Evolutionary conservation across 257 asterid genomes (phyloP).

Genomic region (Solanum piurae): DNA sequence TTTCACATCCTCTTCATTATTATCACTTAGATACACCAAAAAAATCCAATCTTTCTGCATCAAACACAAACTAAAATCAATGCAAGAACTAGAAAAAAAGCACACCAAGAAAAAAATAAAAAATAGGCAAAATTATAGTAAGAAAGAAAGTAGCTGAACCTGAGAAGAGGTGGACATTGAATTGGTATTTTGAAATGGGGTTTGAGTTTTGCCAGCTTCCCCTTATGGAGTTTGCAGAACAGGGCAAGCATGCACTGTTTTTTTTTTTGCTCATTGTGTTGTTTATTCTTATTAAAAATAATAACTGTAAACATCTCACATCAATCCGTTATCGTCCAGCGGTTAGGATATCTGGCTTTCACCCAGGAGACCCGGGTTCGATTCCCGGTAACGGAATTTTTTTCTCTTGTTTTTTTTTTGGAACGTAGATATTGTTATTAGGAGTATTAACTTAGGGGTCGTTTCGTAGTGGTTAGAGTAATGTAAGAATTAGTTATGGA

Average conservation of each 20-base stretch:
- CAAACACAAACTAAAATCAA: not conserved
- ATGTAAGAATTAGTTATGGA: no score
- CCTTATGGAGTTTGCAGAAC: not conserved
- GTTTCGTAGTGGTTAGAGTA: no score
- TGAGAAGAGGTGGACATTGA: not conserved
- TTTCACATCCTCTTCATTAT: conserved; percentile 38
- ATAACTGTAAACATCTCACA: no score
- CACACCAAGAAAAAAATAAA: not conserved
- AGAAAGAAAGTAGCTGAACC: not conserved
- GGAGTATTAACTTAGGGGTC: no score
- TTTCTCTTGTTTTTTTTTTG: no score
- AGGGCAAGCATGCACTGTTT: not conserved
- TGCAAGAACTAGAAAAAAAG: not conserved
- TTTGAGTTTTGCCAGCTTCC: not conserved
- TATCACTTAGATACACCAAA: conserved; percentile 44
- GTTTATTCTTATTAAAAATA: not conserved
- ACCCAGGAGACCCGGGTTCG: conserved; percentile 98
- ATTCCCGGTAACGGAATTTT: conserved; percentile 76
- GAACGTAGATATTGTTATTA: no score
- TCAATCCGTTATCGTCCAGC: conserved; percentile 59
- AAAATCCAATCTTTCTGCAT: not conserved
- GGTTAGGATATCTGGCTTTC: conserved; percentile 99
- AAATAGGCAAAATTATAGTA: not conserved
- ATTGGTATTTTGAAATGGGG: not conserved
- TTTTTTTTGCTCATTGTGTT: not conserved